Evolutionary conservation across 805 yeast genomes (phyloP).

Genomic region (Yamadazyma tumulicola): DNA sequence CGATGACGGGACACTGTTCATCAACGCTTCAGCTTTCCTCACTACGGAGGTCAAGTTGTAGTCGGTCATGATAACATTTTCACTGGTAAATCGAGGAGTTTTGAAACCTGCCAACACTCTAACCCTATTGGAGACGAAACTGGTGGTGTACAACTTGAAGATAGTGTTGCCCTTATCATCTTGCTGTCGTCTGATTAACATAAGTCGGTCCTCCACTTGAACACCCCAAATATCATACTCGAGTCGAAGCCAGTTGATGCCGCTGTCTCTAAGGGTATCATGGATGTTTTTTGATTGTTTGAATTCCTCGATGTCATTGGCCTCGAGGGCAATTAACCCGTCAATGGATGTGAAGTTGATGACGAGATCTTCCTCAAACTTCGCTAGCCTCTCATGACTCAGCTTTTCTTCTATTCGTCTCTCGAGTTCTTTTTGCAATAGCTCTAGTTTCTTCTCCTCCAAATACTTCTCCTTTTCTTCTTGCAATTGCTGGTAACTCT

Average conservation of each 20-base stretch:
- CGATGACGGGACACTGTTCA: conserved; percentile 1
- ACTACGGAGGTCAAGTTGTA: conserved; percentile 16
- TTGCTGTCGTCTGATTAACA: conserved; percentile 4
- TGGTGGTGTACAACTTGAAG: conserved; percentile 13
- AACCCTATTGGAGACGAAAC: conserved; percentile 14
- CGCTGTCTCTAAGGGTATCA: conserved; percentile 12
- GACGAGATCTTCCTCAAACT: conserved; percentile 12
- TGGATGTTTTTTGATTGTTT: conserved; percentile 12
- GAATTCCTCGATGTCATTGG: conserved; percentile 9
- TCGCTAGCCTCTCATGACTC: conserved; percentile 10
- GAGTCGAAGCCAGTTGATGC: conserved; percentile 26
- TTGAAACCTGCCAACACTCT: conserved; percentile 18
- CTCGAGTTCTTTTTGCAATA: conserved; percentile 8
- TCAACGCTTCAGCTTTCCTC: conserved; percentile 17
- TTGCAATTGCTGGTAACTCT: conserved; percentile 9
- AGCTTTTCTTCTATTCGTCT: conserved; percentile 13
- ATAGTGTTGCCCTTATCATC: conserved; percentile 2
- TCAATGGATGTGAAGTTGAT: conserved; percentile 37
- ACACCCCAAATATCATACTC: conserved; percentile 33
- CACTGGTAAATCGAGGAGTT: conserved; percentile 12
- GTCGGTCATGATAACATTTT: conserved; percentile 7
- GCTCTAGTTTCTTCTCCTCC: conserved; percentile 8
- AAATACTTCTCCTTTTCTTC: conserved; percentile 10
- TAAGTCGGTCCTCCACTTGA: conserved; percentile 11
- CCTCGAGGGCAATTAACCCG: conserved; percentile 28